These are phyloP conservation scores for Penicillium hesseltinei DNA, from an alignment of 2,329 filamentous ascomycete genomes.

Conservation along the genomic window DNA sequence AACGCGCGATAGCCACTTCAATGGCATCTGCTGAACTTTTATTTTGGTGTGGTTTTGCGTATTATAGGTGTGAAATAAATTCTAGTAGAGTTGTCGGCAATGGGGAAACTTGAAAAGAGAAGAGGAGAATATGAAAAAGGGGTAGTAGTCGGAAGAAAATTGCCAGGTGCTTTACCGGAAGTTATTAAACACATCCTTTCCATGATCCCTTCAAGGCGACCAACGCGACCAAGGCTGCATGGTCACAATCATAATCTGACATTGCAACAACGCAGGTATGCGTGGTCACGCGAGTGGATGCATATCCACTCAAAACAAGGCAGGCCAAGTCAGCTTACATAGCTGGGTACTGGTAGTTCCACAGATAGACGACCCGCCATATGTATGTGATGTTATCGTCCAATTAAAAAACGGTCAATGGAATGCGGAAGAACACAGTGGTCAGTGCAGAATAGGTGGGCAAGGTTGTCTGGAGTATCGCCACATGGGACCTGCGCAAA, in stretches of 20 bases:
- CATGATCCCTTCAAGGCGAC: conserved; percentile 51
- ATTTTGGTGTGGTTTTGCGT: neutral
- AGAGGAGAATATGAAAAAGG: neutral
- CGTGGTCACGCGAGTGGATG: conserved; percentile 63
- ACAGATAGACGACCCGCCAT: conserved; percentile 58
- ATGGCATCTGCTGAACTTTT: neutral
- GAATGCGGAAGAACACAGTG: conserved; percentile 56
- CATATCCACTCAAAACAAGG: conserved; percentile 56
- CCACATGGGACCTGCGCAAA: conserved; percentile 53
- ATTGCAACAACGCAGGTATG: conserved; percentile 48
- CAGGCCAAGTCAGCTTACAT: conserved; percentile 51
- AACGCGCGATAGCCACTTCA: neutral
- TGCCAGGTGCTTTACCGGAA: conserved; percentile 53
- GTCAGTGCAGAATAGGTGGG: conserved; percentile 57
- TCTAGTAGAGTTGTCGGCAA: neutral
- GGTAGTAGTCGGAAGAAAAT: neutral
- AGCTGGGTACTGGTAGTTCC: conserved; percentile 62
- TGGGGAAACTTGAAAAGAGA: too few species aligned
- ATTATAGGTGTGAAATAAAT: neutral
- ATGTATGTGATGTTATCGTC: conserved; percentile 60
- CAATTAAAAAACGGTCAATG: conserved; percentile 55
- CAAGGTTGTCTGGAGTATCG: conserved; percentile 59
- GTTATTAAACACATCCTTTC: conserved; percentile 52
- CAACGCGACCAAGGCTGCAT: neutral
- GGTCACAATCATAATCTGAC: conserved; percentile 19